Percentiles rank a stretch among this genome's conserved stretches.
Conservation (phyloP, 495 filamentous ascomycete genomes). For the Platismatia glauca region DNA sequence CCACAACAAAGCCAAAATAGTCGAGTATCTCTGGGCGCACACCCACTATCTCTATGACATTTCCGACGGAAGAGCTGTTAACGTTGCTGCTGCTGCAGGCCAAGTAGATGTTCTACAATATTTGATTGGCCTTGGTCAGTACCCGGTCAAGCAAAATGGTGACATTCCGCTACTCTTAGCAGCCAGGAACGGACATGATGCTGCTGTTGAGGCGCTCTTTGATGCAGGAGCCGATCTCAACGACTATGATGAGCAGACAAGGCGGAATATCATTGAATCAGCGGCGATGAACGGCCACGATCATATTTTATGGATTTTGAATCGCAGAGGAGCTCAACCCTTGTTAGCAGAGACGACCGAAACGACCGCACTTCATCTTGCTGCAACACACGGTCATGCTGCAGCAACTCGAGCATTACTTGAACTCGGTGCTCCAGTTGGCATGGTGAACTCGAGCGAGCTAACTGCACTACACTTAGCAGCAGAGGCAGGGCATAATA, state of each 20-base stretch:
- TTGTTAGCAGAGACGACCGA: not conserved
- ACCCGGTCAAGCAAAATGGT: not conserved
- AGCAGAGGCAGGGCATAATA: not conserved
- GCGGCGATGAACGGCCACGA: not conserved
- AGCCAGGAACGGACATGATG: not conserved
- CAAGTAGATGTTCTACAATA: not conserved
- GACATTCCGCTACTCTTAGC: not conserved
- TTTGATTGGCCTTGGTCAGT: not conserved
- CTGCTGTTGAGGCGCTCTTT: not conserved
- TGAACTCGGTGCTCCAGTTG: not conserved
- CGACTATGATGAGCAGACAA: not conserved
- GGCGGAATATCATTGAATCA: not conserved
- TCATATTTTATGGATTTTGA: not conserved
- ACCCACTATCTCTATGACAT: not conserved
- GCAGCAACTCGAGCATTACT: not conserved
- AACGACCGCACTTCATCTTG: not conserved
- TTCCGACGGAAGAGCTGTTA: not conserved
- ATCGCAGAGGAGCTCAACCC: not conserved
- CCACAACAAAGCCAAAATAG: not conserved
- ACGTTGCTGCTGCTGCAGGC: not conserved
- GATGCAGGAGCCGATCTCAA: not conserved
- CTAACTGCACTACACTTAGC: not conserved
- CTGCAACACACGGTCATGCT: not conserved
- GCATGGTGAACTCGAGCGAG: not conserved
- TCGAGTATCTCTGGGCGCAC: not conserved